phyloP scores from a whole-genome alignment of 257 asterid species.

The Hygrophila difformis region DNA sequence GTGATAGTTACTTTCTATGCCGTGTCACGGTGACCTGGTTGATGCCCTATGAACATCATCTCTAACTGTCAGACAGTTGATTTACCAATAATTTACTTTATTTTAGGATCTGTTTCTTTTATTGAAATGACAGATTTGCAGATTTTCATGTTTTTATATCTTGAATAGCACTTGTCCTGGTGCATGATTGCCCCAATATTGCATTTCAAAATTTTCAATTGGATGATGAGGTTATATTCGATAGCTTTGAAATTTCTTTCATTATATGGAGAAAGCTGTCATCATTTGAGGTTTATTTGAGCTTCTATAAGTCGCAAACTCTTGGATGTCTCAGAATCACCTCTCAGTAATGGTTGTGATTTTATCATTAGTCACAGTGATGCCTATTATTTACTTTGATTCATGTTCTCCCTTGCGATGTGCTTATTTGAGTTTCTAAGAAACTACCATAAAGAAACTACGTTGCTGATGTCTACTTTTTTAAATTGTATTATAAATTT shows the following conservation, averaged over 20 bases:
- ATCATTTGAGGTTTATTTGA: slow-evolving; percentile 2
- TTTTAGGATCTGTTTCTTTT: slow-evolving; percentile 9
- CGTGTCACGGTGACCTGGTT: slow-evolving; percentile 3
- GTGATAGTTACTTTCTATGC: slow-evolving; percentile 12
- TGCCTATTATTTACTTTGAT: too few species aligned
- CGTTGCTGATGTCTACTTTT: background rate
- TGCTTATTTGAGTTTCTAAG: background rate
- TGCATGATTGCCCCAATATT: slow-evolving; percentile 12
- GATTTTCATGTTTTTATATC: background rate
- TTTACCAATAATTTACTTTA: slow-evolving; percentile 3
- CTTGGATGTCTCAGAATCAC: too few species aligned
- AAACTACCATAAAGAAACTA: background rate
- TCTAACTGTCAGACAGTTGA: slow-evolving; percentile 12
- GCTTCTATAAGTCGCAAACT: too few species aligned
- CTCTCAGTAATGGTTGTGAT: too few species aligned
- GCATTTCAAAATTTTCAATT: background rate
- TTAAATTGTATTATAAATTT: background rate
- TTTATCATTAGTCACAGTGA: too few species aligned
- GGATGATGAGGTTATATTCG: too few species aligned
- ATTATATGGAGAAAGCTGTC: slow-evolving; percentile 4
- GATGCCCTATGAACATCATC: slow-evolving; percentile 13
- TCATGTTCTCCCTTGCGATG: background rate
- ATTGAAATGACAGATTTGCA: slow-evolving; percentile 7
- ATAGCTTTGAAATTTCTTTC: background rate
- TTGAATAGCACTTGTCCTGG: slow-evolving; percentile 8